Conservation (phyloP, 768 basidiomycete genomes). For the Scleroderma citrinum region DNA sequence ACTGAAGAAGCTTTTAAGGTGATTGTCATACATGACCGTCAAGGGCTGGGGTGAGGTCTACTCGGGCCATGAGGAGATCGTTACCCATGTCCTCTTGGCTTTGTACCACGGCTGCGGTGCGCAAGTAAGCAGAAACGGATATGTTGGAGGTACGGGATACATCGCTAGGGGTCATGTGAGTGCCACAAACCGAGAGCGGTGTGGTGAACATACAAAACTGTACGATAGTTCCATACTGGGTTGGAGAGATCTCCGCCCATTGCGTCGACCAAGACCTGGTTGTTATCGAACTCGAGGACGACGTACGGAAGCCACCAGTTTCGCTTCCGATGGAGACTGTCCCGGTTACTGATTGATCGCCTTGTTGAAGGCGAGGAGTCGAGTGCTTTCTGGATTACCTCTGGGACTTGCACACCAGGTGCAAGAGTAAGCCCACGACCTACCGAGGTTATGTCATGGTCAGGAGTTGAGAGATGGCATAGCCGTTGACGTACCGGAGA, state of each 20-base stretch:
- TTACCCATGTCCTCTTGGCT: constrained; percentile 95
- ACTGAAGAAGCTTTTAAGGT: constrained; percentile 1
- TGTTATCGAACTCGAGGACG: constrained; percentile 97
- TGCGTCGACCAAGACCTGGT: constrained; percentile 94
- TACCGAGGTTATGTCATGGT: constrained; percentile 13
- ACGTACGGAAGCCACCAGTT: constrained; percentile 96
- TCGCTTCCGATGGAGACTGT: constrained; percentile 88
- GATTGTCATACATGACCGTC: constrained; percentile 60
- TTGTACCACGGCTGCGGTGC: constrained; percentile 66
- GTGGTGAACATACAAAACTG: constrained; percentile 73
- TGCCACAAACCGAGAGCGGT: neutral
- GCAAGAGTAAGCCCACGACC: constrained; percentile 81
- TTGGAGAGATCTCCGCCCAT: constrained; percentile 87
- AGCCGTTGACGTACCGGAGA: constrained; percentile 58
- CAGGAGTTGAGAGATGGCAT: constrained; percentile 5
- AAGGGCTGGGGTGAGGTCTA: constrained; percentile 80
- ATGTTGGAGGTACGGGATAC: constrained; percentile 93
- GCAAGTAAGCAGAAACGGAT: constrained; percentile 85
- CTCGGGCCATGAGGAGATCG: constrained; percentile 89
- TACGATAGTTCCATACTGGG: constrained; percentile 94
- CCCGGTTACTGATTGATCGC: constrained; percentile 67
- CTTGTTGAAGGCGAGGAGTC: constrained; percentile 50
- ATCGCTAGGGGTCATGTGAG: constrained; percentile 52
- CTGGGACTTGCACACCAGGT: constrained; percentile 72
- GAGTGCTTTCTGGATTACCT: constrained; percentile 79